Evolutionary conservation across 2,329 filamentous ascomycete genomes (phyloP).

Genomic region (Trichoderma oligosporum): DNA sequence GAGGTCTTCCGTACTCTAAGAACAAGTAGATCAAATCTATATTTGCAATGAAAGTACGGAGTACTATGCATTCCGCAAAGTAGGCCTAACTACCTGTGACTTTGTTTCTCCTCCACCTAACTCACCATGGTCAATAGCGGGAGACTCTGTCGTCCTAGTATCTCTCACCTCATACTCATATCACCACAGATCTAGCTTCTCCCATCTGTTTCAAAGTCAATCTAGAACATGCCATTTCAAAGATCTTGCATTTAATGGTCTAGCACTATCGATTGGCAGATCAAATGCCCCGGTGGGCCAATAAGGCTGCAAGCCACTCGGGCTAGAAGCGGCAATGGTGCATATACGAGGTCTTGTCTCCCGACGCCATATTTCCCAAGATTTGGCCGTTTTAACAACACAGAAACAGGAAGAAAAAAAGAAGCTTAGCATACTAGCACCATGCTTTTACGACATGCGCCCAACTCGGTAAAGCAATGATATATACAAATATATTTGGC

Average conservation of each 20-base stretch:
- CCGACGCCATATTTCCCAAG: background rate
- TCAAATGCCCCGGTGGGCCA: background rate
- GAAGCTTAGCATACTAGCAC: background rate
- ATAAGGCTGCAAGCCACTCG: constrained; percentile 10
- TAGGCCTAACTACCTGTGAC: no score
- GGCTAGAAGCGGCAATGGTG: constrained; percentile 16
- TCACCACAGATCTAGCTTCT: no score
- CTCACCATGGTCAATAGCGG: no score
- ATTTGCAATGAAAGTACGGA: no score
- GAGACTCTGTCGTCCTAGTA: background rate
- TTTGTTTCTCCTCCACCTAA: no score
- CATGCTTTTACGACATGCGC: background rate
- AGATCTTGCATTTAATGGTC: constrained; percentile 13
- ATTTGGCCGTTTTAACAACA: background rate
- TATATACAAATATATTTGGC: no score
- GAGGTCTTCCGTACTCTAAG: no score
- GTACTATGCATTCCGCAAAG: no score
- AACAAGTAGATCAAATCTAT: no score
- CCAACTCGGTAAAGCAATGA: no score
- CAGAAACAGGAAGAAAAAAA: background rate
- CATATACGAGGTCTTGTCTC: constrained; percentile 21
- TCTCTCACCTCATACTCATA: background rate
- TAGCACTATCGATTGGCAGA: constrained; percentile 4
- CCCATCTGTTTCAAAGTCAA: constrained; percentile 5
- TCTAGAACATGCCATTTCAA: background rate